Conservation (phyloP, 768 basidiomycete species). For the Hericium coralloides region DNA sequence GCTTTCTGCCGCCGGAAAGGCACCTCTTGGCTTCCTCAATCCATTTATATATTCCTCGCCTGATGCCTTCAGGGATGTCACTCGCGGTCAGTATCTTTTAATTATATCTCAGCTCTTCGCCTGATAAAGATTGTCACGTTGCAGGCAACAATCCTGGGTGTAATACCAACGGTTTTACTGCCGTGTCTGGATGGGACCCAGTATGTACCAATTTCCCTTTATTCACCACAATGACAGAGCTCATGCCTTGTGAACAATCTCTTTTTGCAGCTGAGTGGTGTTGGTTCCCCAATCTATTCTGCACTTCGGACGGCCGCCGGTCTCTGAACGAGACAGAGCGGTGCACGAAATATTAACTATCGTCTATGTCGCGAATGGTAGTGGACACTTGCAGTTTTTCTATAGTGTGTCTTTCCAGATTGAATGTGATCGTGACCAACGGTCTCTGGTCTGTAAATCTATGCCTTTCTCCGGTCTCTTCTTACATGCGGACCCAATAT, state of each 20-base stretch:
- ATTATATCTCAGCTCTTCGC: neutral
- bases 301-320: slow-evolving; percentile 36
- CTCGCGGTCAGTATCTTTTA: neutral
- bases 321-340: slow-evolving; percentile 3
- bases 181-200: slow-evolving; percentile 23
- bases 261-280: slow-evolving; percentile 22
- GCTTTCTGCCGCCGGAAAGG: slow-evolving; percentile 5
- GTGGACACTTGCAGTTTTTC: too few species aligned
- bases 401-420: too few species aligned
- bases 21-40: slow-evolving; percentile 13
- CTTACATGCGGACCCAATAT: too few species aligned
- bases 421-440: too few species aligned
- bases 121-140: neutral
- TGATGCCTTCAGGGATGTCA: neutral
- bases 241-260: neutral
- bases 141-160: slow-evolving; percentile 9
- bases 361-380: too few species aligned
- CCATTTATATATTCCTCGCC: slow-evolving; percentile 8
- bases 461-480: too few species aligned
- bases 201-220: slow-evolving; percentile 8
- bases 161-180: slow-evolving; percentile 24
- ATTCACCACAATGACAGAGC: neutral
- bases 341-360: too few species aligned
- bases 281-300: slow-evolving; percentile 53
- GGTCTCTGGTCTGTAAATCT: too few species aligned